A percentile compares a stretch with the other conserved stretches of the same genome.
Evolutionary conservation across 148 eudicot species (phyloP).

Genomic region (Rhododendron kiyosumense): DNA sequence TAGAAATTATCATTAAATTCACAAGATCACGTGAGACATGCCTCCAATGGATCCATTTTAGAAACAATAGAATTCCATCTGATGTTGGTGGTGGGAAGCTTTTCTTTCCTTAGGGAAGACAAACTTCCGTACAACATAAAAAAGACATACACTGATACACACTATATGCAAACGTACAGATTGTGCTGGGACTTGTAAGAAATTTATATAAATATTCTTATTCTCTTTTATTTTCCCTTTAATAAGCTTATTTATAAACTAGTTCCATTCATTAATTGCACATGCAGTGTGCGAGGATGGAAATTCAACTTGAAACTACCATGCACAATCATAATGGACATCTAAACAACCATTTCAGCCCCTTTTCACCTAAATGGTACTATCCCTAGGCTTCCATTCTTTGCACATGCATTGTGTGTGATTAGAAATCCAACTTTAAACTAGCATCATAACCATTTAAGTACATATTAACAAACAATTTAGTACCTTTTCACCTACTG

Average conservation of each 20-base stretch:
- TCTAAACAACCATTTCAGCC: conserved; percentile 2
- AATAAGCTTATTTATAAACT: background rate
- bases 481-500: conserved; percentile 33
- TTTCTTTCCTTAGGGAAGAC: background rate
- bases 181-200: background rate
- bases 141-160: background rate
- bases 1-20: background rate
- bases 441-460: background rate
- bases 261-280: background rate
- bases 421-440: background rate
- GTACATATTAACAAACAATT: background rate
- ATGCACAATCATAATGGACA: background rate
- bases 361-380: conserved; percentile 32
- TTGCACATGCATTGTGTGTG: background rate
- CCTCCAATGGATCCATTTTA: background rate
- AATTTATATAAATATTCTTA: background rate
- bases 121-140: background rate
- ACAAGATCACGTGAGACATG: background rate
- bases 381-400: conserved; percentile 18
- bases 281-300: background rate
- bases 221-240: background rate
- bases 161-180: background rate
- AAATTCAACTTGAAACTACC: background rate
- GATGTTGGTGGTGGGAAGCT: background rate
- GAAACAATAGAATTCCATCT: background rate